Percentiles rank a stretch among this genome's conserved stretches.
Evolutionary conservation across 306 rosid species (phyloP).

Genomic region (Cucumis melo): DNA sequence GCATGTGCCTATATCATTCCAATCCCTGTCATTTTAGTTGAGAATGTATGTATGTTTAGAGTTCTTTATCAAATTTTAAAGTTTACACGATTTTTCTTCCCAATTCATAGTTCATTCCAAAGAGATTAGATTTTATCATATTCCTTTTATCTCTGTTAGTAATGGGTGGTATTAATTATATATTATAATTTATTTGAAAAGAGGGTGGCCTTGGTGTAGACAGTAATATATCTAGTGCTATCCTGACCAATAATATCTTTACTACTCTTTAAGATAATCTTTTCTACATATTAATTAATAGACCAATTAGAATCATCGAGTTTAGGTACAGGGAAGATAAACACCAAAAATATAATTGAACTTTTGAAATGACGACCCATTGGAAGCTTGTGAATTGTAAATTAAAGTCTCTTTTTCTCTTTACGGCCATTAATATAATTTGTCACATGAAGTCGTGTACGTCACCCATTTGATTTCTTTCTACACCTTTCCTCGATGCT

Average conservation of each 20-base stretch:
- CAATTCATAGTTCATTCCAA: neutral
- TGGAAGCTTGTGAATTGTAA: neutral
- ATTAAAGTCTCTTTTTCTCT: neutral
- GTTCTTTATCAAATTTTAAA: neutral
- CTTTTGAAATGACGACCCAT: neutral
- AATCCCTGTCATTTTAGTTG: too few species aligned
- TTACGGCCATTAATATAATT: neutral
- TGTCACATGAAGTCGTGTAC: neutral
- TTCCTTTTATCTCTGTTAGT: too few species aligned
- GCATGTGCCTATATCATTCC: too few species aligned
- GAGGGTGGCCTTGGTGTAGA: neutral
- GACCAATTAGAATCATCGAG: neutral
- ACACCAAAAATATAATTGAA: neutral
- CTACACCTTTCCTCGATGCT: neutral
- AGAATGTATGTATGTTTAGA: neutral
- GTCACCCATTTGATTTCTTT: neutral
- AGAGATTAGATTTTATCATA: neutral
- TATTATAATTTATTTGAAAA: too few species aligned
- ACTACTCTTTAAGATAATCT: neutral
- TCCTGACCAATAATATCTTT: neutral
- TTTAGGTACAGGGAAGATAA: neutral
- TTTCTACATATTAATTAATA: too few species aligned
- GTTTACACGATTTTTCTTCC: too few species aligned
- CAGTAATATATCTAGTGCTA: neutral
- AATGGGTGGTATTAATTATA: neutral